These are phyloP conservation scores for Schizosaccharomyces osmophilus DNA, from an alignment of 805 yeast species.

Conservation along the genomic window DNA sequence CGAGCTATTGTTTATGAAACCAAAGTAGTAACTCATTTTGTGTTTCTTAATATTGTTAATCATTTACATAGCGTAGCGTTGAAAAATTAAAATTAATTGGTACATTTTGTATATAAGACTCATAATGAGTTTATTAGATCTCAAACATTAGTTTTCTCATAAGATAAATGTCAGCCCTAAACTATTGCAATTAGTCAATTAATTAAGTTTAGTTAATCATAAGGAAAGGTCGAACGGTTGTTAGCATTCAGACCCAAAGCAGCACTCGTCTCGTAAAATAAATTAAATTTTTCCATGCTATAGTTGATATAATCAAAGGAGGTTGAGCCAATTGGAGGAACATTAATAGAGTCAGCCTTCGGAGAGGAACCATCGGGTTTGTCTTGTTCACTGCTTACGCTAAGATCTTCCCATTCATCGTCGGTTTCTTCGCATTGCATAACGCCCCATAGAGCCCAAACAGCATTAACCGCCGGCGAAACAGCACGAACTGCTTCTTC, in stretches of 20 bases:
- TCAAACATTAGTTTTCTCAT: no score
- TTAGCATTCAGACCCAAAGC: not conserved
- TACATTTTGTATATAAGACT: no score
- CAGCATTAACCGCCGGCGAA: conserved; percentile 56
- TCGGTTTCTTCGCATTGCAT: not conserved
- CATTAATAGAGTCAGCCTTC: not conserved
- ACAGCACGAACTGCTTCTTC: conserved; percentile 46
- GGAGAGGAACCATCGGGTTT: not conserved
- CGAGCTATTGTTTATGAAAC: not conserved
- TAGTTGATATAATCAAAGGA: not conserved
- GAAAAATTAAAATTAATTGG: not conserved
- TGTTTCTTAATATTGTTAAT: not conserved
- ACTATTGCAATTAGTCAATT: no score
- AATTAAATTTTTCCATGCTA: not conserved
- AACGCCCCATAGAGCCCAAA: conserved; percentile 85
- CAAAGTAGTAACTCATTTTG: not conserved
- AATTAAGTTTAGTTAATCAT: not conserved
- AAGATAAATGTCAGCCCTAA: no score
- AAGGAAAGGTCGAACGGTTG: not conserved
- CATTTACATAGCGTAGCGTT: not conserved
- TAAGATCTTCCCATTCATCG: not conserved
- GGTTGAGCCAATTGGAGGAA: not conserved
- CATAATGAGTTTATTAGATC: no score
- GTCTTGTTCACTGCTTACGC: not conserved
- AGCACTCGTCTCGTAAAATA: not conserved